A percentile compares a stretch with the other conserved stretches of the same genome.
Evolutionary conservation across 2,329 filamentous ascomycete species (phyloP).

Genomic region (Madurella mycetomatis): DNA sequence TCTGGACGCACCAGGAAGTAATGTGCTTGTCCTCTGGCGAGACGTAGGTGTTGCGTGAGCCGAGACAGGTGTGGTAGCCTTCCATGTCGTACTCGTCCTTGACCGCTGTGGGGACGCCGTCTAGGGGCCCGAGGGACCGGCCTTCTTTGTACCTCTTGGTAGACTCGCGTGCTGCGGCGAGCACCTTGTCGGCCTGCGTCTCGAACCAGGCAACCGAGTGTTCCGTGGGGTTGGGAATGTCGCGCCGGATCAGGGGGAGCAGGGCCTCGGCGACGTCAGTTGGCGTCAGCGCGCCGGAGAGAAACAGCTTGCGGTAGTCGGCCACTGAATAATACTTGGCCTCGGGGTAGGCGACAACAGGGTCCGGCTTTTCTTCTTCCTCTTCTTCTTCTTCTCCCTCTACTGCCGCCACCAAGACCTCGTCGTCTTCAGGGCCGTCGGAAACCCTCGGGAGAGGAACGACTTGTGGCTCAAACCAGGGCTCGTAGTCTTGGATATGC

Average conservation of each 20-base stretch:
- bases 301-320: constrained; percentile 42
- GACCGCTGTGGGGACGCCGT: constrained; percentile 68
- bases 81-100: constrained; percentile 74
- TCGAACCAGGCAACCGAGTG: constrained; percentile 44
- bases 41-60: constrained; percentile 58
- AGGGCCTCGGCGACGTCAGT: constrained; percentile 42
- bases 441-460: constrained; percentile 31
- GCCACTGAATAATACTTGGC: constrained; percentile 42
- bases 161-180: constrained; percentile 42
- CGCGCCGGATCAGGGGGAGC: constrained; percentile 42
- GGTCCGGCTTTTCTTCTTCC: constrained; percentile 9
- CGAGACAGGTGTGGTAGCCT: constrained; percentile 66
- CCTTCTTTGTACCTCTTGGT: constrained; percentile 48
- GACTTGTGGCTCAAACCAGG: constrained; percentile 44
- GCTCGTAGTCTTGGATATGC: constrained; percentile 47
- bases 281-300: constrained; percentile 43
- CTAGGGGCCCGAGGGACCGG: constrained; percentile 57
- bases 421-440: not conserved
- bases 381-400: constrained; percentile 16
- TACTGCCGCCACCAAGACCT: not conserved
- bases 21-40: constrained; percentile 34
- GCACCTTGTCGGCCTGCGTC: constrained; percentile 37
- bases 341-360: constrained; percentile 12
- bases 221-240: constrained; percentile 33
- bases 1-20: constrained; percentile 67